Percentiles rank a stretch among this genome's conserved stretches.
phyloP scores from a whole-genome alignment of 768 basidiomycete species.

The Mycena filopes region DNA sequence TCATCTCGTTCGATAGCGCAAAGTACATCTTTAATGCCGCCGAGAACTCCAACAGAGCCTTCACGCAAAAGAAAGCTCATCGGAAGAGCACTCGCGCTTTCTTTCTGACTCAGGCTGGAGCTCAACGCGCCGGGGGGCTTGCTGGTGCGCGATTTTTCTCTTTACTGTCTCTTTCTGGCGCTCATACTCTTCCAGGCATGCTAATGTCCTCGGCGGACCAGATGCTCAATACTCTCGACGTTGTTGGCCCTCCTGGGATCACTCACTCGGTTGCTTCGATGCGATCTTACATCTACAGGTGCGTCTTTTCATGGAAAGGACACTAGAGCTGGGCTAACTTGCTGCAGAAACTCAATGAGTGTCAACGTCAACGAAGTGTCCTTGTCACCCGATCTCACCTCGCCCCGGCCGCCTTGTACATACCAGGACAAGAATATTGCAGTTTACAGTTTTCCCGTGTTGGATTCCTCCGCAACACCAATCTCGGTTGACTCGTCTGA shows the following conservation, averaged over 20 bases:
- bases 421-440: constrained; percentile 62
- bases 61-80: constrained; percentile 71
- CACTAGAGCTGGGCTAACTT: background rate
- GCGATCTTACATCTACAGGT: constrained; percentile 66
- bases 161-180: background rate
- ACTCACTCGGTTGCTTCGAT: constrained; percentile 64
- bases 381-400: constrained; percentile 25
- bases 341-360: constrained; percentile 50
- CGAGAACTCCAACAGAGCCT: constrained; percentile 82
- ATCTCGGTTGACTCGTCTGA: constrained; percentile 7
- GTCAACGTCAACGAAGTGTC: constrained; percentile 52
- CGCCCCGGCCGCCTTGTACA: constrained; percentile 42
- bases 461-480: constrained; percentile 18
- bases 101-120: constrained; percentile 76
- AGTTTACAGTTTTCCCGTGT: constrained; percentile 59
- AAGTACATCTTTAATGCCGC: constrained; percentile 92
- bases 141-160: constrained; percentile 63
- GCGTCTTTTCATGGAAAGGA: constrained; percentile 19
- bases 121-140: constrained; percentile 75
- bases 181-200: constrained; percentile 57
- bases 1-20: constrained; percentile 76
- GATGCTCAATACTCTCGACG: constrained; percentile 53
- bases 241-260: constrained; percentile 69
- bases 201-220: constrained; percentile 66
- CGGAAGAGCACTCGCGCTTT: constrained; percentile 76